Base-by-base conservation (phyloP, 2,329 filamentous ascomycete genomes). In the Colletotrichum spaethianum region DNA sequence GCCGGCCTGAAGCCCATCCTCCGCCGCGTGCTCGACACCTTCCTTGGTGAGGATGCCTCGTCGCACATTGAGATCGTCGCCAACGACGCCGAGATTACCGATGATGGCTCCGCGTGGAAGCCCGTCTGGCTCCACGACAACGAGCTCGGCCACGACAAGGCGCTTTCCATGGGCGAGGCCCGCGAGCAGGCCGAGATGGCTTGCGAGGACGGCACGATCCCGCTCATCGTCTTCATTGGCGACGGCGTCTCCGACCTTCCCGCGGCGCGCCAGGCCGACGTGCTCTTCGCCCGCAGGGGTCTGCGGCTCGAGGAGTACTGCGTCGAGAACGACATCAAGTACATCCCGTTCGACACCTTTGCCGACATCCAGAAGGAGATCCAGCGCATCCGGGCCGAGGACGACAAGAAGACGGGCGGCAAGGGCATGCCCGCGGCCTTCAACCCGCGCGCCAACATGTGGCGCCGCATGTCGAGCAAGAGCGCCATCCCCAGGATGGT, bases 381-480 rank as follows among this genome's bases (percentile, higher is more conserved):
- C 67, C 82, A 86, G 78, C 83, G 81, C 67, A 89, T 93, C 75
- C 86, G 85, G 53, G 83, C 84, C 71, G 86, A 92, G 77, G 91
- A 93, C 77, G 85, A 90, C 74, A 81, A 86, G 78, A 87, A 88
- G 83, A 93, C 91, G 0, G 84, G 86, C 60, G 91, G 91, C 61
- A 80, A 83, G 69, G 91, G 91, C 48, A 82, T 88, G 72, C 91
- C 91, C 0, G 85, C 83, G 11, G 84, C 86, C 75, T 93, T 92
- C 83, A 93, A 93, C 81, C 91, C 91, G 9, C 85, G 91, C 53
- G 91, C 90, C 36, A 92, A 93, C 79, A 84, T 93, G 83, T 93
- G 91, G 91, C 83, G 91, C 64, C 84, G 90, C 36, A 86, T 89
- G 53, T 89, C 87, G 42, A 91, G 88, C 82, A 88, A 87, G 82